Base-by-base conservation (phyloP, 257 asterid species). In the Ilex asprella region DNA sequence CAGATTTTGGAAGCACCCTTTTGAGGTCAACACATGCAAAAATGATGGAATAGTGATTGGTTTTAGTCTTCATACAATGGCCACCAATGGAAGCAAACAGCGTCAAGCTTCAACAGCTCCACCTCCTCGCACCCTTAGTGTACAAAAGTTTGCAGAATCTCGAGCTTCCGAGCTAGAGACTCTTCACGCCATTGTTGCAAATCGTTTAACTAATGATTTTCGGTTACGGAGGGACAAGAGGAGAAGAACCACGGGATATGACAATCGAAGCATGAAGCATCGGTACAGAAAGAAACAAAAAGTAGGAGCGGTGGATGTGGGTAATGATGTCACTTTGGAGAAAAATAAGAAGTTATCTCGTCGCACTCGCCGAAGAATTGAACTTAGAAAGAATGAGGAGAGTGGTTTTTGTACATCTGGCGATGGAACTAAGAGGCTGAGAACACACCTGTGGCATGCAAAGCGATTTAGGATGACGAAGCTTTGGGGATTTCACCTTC, bases 361-460 rank as follows among this genome's bases (percentile, higher is more conserved):
- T 49, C 84, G 83, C 21, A 70, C 75, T 72, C 85, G 88, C 50
- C 76, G 99, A 69, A 86, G 75, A 56, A 60, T 62, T 65, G 96
- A 92, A 71, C 81, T 92, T 57, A 85, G 75, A 73, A 76, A 73
- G 82, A 86, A 92, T 62, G 77, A 72, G 8, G 55, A 60, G 32
- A 62, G 70, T 72, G 95, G 97, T 29, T 89, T 80, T 80, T 70
- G 78, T 67, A 80, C 82, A 54, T 81, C 96, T 3, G 89, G 94
- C 59, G 96, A 86, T 75, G 94, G 98, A 65, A 86, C 84, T 39
- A 91, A 84, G 82, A 82, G 96, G 70, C 71, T 88, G 64, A 79
- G 90, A 79, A 91, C 98, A 12, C 97, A 92, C 74, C 74, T 89
- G 39, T 92, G 99, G 99, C 95, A 85, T 77, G 99, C 97, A 2